phyloP scores from a whole-genome alignment of 768 basidiomycete genomes.

The Boletus subcaerulescens region DNA sequence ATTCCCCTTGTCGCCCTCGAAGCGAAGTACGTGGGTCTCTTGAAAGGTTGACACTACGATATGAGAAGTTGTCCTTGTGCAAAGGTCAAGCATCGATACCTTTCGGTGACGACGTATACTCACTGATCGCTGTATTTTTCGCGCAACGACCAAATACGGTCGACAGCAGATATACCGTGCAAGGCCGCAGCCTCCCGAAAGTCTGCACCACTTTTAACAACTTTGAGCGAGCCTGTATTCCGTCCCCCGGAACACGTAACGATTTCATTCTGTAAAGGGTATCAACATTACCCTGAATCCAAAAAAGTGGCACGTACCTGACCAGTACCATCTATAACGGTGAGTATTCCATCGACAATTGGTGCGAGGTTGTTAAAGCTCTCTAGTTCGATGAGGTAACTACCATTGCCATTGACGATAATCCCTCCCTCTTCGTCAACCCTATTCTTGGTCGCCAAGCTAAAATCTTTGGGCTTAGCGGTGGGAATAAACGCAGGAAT shows the following conservation, averaged over 20 bases:
- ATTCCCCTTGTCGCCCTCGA: slow-evolving; percentile 34
- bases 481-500: slow-evolving; percentile 50
- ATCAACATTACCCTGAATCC: background rate
- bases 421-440: slow-evolving; percentile 36
- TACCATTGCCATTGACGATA: slow-evolving; percentile 52
- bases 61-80: slow-evolving; percentile 49
- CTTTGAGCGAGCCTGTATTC: slow-evolving; percentile 71
- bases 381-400: slow-evolving; percentile 59
- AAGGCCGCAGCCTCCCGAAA: slow-evolving; percentile 62
- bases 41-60: slow-evolving; percentile 59
- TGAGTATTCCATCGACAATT: slow-evolving; percentile 75
- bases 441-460: slow-evolving; percentile 38
- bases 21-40: slow-evolving; percentile 51
- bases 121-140: slow-evolving; percentile 47
- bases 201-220: slow-evolving; percentile 81
- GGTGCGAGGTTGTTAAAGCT: slow-evolving; percentile 78
- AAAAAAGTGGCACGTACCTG: slow-evolving; percentile 44
- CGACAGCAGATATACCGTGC: slow-evolving; percentile 54
- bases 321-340: slow-evolving; percentile 67
- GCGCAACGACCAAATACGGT: slow-evolving; percentile 61
- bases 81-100: background rate
- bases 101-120: slow-evolving; percentile 20
- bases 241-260: slow-evolving; percentile 84
- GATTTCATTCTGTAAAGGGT: slow-evolving; percentile 56
- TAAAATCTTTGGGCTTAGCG: slow-evolving; percentile 35